Evolutionary conservation across 1,284 basidiomycete species (phyloP).

Genomic region (Malassezia brasiliensis): DNA sequence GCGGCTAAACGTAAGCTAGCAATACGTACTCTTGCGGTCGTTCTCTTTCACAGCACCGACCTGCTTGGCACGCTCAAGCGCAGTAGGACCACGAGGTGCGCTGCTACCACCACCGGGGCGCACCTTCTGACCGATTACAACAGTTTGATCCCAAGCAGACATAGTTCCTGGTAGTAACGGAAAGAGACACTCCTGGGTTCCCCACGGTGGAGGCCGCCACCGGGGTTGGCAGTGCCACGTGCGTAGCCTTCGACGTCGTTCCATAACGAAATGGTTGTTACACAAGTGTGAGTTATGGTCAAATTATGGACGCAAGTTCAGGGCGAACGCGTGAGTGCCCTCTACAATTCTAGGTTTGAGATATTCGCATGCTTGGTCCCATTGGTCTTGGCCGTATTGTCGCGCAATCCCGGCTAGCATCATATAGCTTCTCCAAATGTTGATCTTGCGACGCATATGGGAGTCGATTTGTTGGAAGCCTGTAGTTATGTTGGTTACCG

Average conservation of each 20-base stretch:
- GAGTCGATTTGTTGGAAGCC: not conserved
- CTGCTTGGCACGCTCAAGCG: conserved; percentile 48
- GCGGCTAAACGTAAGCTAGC: conserved; percentile 13
- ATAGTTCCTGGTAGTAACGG: not conserved
- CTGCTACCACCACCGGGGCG: conserved; percentile 57
- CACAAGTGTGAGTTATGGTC: not conserved
- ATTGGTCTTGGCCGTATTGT: not conserved
- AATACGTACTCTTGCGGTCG: conserved; percentile 49
- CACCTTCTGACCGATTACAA: conserved; percentile 66
- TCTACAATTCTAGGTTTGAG: not conserved
- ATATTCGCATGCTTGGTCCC: not conserved
- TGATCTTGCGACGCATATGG: no score
- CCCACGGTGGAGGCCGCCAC: not conserved
- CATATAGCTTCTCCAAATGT: not conserved
- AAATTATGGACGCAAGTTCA: not conserved
- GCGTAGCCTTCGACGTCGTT: conserved; percentile 9
- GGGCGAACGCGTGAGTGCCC: not conserved
- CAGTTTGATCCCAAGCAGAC: conserved; percentile 37
- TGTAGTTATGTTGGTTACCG: not conserved
- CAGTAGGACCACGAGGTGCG: conserved; percentile 52
- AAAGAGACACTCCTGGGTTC: not conserved
- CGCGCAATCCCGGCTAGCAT: not conserved
- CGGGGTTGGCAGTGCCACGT: conserved; percentile 6
- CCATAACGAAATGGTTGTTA: not conserved
- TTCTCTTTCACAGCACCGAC: conserved; percentile 51